Evolutionary conservation across 1,139 yeast species (phyloP).

Genomic region (Geotrichum siamense): DNA sequence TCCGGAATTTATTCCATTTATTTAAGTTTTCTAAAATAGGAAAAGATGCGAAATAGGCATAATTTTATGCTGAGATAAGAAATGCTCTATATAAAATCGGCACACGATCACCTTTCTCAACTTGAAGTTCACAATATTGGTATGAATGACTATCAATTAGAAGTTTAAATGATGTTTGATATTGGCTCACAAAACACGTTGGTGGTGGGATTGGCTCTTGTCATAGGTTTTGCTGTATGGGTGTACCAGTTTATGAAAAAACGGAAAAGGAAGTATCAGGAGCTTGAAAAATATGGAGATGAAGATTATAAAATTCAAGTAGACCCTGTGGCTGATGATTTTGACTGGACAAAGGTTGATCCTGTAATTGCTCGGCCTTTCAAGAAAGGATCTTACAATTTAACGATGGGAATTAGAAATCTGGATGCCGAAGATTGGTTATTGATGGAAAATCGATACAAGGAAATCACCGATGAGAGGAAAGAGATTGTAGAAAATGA

Average conservation of each 20-base stretch:
- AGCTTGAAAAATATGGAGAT: not conserved
- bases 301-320: not conserved
- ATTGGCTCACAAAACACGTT: no score
- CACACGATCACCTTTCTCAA: no score
- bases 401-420: conserved; percentile 61
- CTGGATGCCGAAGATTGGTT: conserved; percentile 57
- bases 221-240: no score
- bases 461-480: conserved; percentile 42
- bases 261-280: not conserved
- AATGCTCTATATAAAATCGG: no score
- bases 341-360: conserved; percentile 41
- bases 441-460: conserved; percentile 57
- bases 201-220: no score
- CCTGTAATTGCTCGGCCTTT: conserved; percentile 57
- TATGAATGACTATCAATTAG: no score
- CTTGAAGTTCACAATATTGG: no score
- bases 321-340: conserved; percentile 16
- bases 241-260: not conserved
- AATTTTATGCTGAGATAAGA: no score
- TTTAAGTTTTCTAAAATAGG: no score
- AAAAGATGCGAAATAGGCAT: no score
- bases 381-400: conserved; percentile 52
- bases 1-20: no score
- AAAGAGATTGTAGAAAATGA: conserved; percentile 38
- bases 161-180: no score